A percentile compares a stretch with the other conserved stretches of the same genome.
These are phyloP conservation scores for Aspergillus bombycis DNA, from an alignment of 2,329 filamentous ascomycete species.

Conservation along the genomic window DNA sequence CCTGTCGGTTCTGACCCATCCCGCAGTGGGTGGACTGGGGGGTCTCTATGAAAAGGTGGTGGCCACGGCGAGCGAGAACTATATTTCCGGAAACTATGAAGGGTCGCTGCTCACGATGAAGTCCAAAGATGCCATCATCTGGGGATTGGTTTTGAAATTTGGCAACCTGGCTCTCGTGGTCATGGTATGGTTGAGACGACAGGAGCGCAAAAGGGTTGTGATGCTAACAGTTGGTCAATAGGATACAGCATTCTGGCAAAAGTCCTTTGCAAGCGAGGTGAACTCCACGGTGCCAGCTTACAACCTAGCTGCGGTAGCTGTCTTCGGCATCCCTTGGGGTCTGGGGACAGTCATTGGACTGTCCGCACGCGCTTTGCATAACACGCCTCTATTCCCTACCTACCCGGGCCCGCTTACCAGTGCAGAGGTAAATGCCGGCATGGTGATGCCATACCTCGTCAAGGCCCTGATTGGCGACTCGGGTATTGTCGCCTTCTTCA, in stretches of 20 bases:
- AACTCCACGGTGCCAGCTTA: slow-evolving; percentile 53
- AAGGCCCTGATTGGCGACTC: slow-evolving; percentile 49
- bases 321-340: slow-evolving; percentile 54
- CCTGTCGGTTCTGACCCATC: slow-evolving; percentile 47
- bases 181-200: slow-evolving; percentile 39
- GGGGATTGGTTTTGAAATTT: slow-evolving; percentile 52
- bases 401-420: slow-evolving; percentile 47
- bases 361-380: slow-evolving; percentile 49
- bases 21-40: slow-evolving; percentile 45
- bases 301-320: slow-evolving; percentile 49
- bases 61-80: slow-evolving; percentile 45
- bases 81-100: slow-evolving; percentile 51
- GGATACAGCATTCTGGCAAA: slow-evolving; percentile 59
- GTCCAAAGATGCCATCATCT: slow-evolving; percentile 48
- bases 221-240: background rate
- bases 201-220: background rate
- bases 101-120: slow-evolving; percentile 55
- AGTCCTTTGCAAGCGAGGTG: slow-evolving; percentile 54
- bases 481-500: slow-evolving; percentile 49
- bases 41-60: slow-evolving; percentile 53
- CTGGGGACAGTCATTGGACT: slow-evolving; percentile 53
- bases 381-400: slow-evolving; percentile 50
- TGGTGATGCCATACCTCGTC: slow-evolving; percentile 53
- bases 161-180: slow-evolving; percentile 55
- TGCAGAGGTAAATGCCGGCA: slow-evolving; percentile 46